Conservation (phyloP, 768 basidiomycete species). For the Lactarius deliciosus region DNA sequence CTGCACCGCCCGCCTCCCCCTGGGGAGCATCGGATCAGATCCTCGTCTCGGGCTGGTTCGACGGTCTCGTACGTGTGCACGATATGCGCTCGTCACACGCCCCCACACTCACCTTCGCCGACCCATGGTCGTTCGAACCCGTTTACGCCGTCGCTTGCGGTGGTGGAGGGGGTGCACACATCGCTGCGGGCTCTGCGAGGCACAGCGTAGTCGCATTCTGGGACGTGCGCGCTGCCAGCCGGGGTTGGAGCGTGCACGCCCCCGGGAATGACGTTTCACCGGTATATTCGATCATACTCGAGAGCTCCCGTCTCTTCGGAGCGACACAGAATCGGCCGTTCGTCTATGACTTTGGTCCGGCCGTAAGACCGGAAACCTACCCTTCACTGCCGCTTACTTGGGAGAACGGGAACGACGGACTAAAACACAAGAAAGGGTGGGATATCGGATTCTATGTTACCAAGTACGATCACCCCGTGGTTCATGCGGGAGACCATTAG, state of each 20-base stretch:
- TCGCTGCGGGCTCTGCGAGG: conserved; percentile 75
- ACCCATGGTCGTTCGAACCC: conserved; percentile 70
- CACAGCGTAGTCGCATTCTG: conserved; percentile 80
- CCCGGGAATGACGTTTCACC: conserved; percentile 80
- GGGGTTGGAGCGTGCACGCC: conserved; percentile 77
- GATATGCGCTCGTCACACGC: conserved; percentile 62
- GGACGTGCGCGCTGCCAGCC: conserved; percentile 64
- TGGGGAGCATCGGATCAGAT: conserved; percentile 73
- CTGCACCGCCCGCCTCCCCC: conserved; percentile 58
- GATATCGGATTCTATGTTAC: conserved; percentile 51
- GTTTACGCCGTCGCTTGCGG: conserved; percentile 77
- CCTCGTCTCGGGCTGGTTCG: conserved; percentile 80
- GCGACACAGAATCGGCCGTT: conserved; percentile 76
- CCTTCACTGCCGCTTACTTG: conserved; percentile 34
- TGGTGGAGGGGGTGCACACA: conserved; percentile 61
- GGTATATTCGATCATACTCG: conserved; percentile 70
- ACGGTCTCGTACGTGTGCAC: conserved; percentile 69
- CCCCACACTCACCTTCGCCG: conserved; percentile 60
- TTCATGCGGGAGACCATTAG: conserved; percentile 16
- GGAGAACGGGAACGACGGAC: conserved; percentile 36
- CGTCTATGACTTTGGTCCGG: conserved; percentile 77
- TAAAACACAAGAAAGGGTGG: conserved; percentile 38
- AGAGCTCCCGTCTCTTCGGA: conserved; percentile 78
- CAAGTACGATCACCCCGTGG: conserved; percentile 41
- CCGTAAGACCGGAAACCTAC: conserved; percentile 56